A percentile compares a stretch with the other conserved stretches of the same genome.
phyloP scores from a whole-genome alignment of 495 filamentous ascomycete genomes.

The Podospora pseudopauciseta region DNA sequence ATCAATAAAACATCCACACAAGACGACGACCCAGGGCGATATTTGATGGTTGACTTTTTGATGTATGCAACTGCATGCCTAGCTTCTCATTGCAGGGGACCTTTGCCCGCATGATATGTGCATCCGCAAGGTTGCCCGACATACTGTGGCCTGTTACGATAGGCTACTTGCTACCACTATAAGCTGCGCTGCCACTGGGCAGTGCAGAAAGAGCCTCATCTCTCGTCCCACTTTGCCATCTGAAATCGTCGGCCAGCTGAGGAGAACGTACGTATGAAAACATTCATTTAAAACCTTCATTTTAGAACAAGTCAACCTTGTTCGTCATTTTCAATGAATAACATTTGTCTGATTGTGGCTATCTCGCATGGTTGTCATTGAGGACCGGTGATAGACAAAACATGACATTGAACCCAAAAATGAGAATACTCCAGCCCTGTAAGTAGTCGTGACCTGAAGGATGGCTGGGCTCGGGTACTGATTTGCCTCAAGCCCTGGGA shows the following conservation, averaged over 20 bases:
- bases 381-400: neutral
- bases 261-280: too few relatives aligned
- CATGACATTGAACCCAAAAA: neutral
- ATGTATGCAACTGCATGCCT: neutral
- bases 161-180: neutral
- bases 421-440: conserved; percentile 13
- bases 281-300: too few relatives aligned
- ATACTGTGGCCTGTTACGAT: neutral
- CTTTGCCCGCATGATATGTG: neutral
- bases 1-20: too few relatives aligned
- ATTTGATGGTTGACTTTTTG: too few relatives aligned
- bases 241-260: too few relatives aligned
- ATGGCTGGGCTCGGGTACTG: neutral
- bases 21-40: too few relatives aligned
- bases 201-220: neutral
- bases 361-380: neutral
- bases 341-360: neutral
- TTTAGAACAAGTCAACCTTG: too few relatives aligned
- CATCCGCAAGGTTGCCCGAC: neutral
- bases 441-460: neutral
- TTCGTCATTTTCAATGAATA: neutral
- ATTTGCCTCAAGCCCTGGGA: neutral
- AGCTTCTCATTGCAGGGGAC: neutral
- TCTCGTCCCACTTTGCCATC: too few relatives aligned
- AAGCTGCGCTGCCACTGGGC: neutral